These are phyloP conservation scores for Cinnamomum micranthum DNA, from an alignment of 164 flowering plant species.

Conservation along the genomic window DNA sequence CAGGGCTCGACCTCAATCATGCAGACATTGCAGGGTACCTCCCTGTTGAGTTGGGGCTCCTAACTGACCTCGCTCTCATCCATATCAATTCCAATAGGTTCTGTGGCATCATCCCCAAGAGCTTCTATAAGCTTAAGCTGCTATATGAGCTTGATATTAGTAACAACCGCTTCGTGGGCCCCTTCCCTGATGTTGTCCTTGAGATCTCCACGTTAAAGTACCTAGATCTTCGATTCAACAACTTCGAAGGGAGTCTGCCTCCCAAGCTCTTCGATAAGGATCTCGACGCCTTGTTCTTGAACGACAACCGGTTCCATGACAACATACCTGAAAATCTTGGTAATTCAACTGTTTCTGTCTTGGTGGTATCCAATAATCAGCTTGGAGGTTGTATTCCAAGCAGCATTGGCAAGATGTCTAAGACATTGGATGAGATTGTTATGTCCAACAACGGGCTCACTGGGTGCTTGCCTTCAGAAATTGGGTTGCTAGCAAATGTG, in stretches of 20 bases:
- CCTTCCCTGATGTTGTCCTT: slow-evolving; percentile 57
- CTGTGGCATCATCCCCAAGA: slow-evolving; percentile 67
- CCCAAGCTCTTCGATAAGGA: slow-evolving; percentile 44
- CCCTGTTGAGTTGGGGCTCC: slow-evolving; percentile 60
- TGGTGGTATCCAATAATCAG: slow-evolving; percentile 61
- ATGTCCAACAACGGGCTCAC: slow-evolving; percentile 40
- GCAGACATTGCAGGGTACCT: slow-evolving; percentile 77
- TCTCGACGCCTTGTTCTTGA: slow-evolving; percentile 66
- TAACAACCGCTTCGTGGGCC: slow-evolving; percentile 76
- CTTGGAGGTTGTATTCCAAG: slow-evolving; percentile 68
- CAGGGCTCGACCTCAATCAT: slow-evolving; percentile 67
- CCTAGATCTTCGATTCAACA: slow-evolving; percentile 65
- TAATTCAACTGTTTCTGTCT: slow-evolving; percentile 54
- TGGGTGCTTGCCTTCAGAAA: slow-evolving; percentile 64
- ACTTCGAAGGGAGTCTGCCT: slow-evolving; percentile 72
- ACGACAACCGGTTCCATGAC: slow-evolving; percentile 59
- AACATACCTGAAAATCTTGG: slow-evolving; percentile 62
- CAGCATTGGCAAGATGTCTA: slow-evolving; percentile 60
- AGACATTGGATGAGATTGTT: slow-evolving; percentile 50
- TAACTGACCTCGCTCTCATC: slow-evolving; percentile 61
- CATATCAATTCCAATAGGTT: slow-evolving; percentile 74
- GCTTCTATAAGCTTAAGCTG: slow-evolving; percentile 33
- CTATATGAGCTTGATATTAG: slow-evolving; percentile 68
- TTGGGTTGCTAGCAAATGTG: slow-evolving; percentile 42
- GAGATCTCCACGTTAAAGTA: slow-evolving; percentile 42